Evolutionary conservation across 2,329 filamentous ascomycete species (phyloP).

Genomic region (Byssochlamys sp.): DNA sequence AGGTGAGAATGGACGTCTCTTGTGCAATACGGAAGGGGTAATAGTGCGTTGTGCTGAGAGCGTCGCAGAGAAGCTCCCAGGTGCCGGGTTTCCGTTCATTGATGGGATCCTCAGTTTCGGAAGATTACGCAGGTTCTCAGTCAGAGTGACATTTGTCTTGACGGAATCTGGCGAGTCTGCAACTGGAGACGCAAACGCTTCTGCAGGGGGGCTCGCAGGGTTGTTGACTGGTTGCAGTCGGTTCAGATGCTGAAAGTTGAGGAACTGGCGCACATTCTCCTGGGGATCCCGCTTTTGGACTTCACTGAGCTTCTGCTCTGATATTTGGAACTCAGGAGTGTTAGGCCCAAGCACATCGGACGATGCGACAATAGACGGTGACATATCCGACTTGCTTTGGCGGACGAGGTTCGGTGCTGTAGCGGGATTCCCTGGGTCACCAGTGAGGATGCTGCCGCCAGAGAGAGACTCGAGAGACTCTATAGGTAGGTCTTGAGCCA

Average conservation of each 20-base stretch:
- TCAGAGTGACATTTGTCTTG: constrained; percentile 32
- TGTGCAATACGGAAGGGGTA: constrained; percentile 18
- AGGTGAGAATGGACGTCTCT: constrained; percentile 4
- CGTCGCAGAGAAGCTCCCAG: constrained; percentile 11
- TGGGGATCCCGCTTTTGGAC: constrained; percentile 69
- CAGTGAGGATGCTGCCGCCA: constrained; percentile 61
- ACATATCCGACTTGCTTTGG: constrained; percentile 63
- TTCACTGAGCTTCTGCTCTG: constrained; percentile 61
- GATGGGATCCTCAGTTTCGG: constrained; percentile 50
- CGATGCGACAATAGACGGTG: constrained; percentile 77
- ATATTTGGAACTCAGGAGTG: constrained; percentile 56
- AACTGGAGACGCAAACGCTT: constrained; percentile 40
- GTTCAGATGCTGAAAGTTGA: constrained; percentile 64
- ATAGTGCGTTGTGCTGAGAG: constrained; percentile 21
- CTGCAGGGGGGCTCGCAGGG: constrained; percentile 58
- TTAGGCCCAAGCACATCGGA: constrained; percentile 76
- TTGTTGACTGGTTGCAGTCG: constrained; percentile 38
- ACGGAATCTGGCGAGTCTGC: constrained; percentile 15
- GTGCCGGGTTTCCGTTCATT: constrained; percentile 20
- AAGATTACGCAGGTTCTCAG: constrained; percentile 44
- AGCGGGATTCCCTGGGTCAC: constrained; percentile 66
- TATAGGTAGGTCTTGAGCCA: constrained; percentile 67
- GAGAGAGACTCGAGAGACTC: constrained; percentile 53
- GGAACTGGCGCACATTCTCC: constrained; percentile 85
- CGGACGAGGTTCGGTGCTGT: constrained; percentile 48